Conservation (phyloP, 1,139 yeast species). For the Candida sojae region DNA sequence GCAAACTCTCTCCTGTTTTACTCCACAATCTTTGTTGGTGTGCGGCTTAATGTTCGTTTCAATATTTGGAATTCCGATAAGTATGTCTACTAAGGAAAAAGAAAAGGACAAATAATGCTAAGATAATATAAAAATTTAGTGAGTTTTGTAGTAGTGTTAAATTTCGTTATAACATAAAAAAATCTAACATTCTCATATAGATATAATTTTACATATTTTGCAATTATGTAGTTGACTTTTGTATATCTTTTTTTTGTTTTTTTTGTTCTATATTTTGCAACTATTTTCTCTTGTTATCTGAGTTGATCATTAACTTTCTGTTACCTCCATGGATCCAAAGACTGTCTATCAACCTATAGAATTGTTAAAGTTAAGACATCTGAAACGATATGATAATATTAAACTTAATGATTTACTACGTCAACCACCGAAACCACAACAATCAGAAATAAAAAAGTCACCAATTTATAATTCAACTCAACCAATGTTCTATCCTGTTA, state of each 20-base stretch:
- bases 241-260: neutral
- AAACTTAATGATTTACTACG: neutral
- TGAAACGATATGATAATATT: neutral
- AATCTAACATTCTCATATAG: no score
- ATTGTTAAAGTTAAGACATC: slow-evolving; percentile 1
- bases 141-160: no score
- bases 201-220: neutral
- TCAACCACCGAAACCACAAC: neutral
- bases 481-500: neutral
- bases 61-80: no score
- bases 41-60: no score
- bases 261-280: neutral
- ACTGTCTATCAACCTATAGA: neutral
- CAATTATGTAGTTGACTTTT: neutral
- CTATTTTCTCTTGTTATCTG: neutral
- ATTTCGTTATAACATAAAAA: no score
- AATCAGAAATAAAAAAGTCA: neutral
- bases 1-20: no score
- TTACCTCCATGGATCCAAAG: neutral
- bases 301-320: neutral
- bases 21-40: no score
- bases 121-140: no score
- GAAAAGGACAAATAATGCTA: no score
- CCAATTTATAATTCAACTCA: neutral
- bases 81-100: no score